These are phyloP conservation scores for Plantago major DNA, from an alignment of 257 asterid genomes.

Conservation along the genomic window DNA sequence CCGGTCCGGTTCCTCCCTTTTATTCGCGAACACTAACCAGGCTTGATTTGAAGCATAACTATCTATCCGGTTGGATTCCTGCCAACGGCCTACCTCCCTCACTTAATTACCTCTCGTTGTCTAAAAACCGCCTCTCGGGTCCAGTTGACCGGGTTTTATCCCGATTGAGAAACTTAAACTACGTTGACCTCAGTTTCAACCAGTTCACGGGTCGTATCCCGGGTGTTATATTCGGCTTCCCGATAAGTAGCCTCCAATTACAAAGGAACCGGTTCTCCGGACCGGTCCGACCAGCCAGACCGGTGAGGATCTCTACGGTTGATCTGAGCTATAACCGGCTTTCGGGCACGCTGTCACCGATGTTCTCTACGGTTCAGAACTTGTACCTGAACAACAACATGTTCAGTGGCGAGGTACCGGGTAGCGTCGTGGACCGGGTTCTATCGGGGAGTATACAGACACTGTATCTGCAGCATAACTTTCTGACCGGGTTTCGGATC, in stretches of 20 bases:
- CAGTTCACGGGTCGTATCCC: constrained; percentile 72
- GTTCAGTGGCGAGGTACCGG: constrained; percentile 80
- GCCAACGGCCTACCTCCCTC: constrained; percentile 63
- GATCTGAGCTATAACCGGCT: constrained; percentile 85
- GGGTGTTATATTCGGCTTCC: constrained; percentile 44
- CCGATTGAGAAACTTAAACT: constrained; percentile 47
- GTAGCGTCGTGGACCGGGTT: constrained; percentile 62
- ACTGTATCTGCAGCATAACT: constrained; percentile 80
- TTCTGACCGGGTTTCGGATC: constrained; percentile 71
- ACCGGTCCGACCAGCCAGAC: constrained; percentile 42
- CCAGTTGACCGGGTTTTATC: constrained; percentile 49
- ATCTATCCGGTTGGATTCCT: constrained; percentile 60
- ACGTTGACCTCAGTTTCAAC: constrained; percentile 73
- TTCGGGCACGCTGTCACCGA: constrained; percentile 65
- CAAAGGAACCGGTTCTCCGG: constrained; percentile 73
- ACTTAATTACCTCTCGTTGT: constrained; percentile 58
- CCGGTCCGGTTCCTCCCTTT: constrained; percentile 64
- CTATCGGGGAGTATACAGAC: constrained; percentile 50
- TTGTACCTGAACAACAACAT: constrained; percentile 81
- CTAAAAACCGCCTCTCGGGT: constrained; percentile 69
- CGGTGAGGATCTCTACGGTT: constrained; percentile 59
- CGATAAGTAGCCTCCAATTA: constrained; percentile 56
- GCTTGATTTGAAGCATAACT: constrained; percentile 70
- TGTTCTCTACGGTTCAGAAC: constrained; percentile 64
- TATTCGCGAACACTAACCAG: constrained; percentile 57